Evolutionary conservation across 805 yeast genomes (phyloP).

Genomic region (Ogataea henricii): DNA sequence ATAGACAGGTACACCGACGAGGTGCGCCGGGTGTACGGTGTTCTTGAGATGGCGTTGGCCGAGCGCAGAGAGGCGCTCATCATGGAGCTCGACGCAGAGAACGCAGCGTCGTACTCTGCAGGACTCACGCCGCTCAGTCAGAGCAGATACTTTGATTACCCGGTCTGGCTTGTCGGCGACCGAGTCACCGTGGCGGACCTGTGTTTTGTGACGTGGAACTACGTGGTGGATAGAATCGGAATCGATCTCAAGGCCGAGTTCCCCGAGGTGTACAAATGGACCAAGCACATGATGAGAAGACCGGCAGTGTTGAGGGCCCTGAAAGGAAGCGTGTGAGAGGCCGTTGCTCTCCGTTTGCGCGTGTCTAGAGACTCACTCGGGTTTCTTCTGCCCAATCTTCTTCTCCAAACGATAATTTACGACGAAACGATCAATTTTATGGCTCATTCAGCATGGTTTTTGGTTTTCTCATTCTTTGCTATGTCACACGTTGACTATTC

Average conservation of each 20-base stretch:
- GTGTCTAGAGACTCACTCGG: too few species aligned
- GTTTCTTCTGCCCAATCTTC: too few species aligned
- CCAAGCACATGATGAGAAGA: conserved; percentile 91
- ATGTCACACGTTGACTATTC: not conserved
- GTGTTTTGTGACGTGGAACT: conserved; percentile 95
- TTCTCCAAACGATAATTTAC: not conserved
- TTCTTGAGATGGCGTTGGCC: conserved; percentile 91
- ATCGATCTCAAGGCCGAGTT: conserved; percentile 83
- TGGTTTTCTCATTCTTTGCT: not conserved
- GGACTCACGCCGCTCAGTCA: conserved; percentile 88
- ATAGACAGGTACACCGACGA: conserved; percentile 90
- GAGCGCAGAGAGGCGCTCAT: conserved; percentile 88
- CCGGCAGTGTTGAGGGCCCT: conserved; percentile 88
- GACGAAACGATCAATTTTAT: not conserved
- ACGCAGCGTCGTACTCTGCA: conserved; percentile 82
- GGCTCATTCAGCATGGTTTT: not conserved
- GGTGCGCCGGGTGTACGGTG: conserved; percentile 91
- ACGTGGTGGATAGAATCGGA: conserved; percentile 90
- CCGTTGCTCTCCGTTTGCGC: too few species aligned
- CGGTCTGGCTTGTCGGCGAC: conserved; percentile 95
- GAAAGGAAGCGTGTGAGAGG: conserved; percentile 43
- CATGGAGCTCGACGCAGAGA: conserved; percentile 85
- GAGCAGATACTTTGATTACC: conserved; percentile 85
- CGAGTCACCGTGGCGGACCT: conserved; percentile 82
- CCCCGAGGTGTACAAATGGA: conserved; percentile 96